These are phyloP conservation scores for Rhizopogon vesiculosus DNA, from an alignment of 768 basidiomycete species.

Conservation along the genomic window DNA sequence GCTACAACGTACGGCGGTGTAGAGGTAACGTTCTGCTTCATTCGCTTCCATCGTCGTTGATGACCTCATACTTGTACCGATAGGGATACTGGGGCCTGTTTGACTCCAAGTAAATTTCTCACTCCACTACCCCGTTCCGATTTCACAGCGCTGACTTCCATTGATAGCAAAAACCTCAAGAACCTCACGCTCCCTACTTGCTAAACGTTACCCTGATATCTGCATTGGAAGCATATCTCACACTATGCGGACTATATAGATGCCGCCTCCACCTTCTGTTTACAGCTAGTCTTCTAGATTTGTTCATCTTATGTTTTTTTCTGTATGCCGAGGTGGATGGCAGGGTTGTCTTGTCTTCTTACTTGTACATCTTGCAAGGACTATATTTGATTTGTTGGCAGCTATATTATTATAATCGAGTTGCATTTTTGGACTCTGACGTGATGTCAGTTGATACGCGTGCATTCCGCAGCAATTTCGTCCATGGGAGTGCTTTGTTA, in stretches of 20 bases:
- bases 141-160: conserved; percentile 12
- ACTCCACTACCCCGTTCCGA: neutral
- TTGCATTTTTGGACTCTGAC: neutral
- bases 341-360: neutral
- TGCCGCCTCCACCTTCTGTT: neutral
- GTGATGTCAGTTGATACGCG: neutral
- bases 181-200: conserved; percentile 65
- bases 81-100: conserved; percentile 66
- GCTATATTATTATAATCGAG: no score
- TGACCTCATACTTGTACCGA: conserved; percentile 6
- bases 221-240: neutral
- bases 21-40: conserved; percentile 35
- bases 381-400: no score
- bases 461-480: no score
- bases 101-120: conserved; percentile 42
- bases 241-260: neutral
- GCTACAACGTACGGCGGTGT: conserved; percentile 73
- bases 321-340: neutral
- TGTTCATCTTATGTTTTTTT: neutral
- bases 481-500: no score
- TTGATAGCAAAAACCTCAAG: conserved; percentile 65
- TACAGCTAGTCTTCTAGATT: neutral
- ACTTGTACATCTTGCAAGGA: neutral
- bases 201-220: conserved; percentile 2
- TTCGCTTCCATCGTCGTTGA: neutral